Conservation (phyloP, 306 rosid genomes). For the Prunus mira region DNA sequence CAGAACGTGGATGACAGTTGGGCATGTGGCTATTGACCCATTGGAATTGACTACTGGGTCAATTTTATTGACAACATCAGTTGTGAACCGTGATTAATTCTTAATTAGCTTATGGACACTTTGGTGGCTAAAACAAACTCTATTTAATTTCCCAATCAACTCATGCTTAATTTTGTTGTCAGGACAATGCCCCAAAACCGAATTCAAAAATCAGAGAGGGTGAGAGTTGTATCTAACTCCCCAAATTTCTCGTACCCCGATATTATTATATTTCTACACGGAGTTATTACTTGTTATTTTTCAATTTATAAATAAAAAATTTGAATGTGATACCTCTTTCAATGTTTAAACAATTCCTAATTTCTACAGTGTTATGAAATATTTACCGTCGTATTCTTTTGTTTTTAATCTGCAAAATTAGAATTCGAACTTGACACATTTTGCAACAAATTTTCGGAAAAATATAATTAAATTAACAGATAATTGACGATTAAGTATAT, state of each 20-base stretch:
- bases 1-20: slow-evolving; percentile 38
- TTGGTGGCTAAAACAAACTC: background rate
- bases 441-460: accelerated
- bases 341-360: no score
- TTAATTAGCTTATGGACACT: background rate
- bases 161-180: background rate
- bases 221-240: background rate
- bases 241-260: background rate
- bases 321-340: no score
- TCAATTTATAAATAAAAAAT: accelerated
- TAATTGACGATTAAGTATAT: background rate
- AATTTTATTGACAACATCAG: slow-evolving; percentile 9
- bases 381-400: no score
- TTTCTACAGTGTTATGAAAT: no score
- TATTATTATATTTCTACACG: no score
- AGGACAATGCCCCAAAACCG: background rate
- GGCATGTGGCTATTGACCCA: slow-evolving; percentile 20
- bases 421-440: no score
- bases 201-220: background rate
- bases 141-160: background rate
- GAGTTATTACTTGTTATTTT: no score
- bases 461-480: no score
- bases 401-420: background rate
- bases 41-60: slow-evolving; percentile 14
- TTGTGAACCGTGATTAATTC: background rate